These are phyloP conservation scores for Haematococcus sp. DNA, from an alignment of 139 green algal species.

Conservation along the genomic window DNA sequence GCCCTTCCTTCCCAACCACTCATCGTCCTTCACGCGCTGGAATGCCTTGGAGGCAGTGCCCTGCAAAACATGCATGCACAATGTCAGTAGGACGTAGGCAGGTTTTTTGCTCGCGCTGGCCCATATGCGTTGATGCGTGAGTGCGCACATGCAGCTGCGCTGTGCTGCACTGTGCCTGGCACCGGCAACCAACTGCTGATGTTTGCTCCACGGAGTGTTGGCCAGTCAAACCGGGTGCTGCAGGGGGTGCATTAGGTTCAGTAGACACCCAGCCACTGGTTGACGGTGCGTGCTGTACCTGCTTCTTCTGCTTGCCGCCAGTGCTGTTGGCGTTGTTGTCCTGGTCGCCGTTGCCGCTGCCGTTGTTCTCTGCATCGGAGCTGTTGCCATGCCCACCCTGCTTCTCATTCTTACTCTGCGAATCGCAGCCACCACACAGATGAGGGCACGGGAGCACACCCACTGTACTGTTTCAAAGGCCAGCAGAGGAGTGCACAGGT, in stretches of 20 bases:
- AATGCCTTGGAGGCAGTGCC: conserved; percentile 56
- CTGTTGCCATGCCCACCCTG: no score
- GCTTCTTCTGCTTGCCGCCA: not conserved
- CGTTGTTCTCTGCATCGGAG: no score
- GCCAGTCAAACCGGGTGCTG: not conserved
- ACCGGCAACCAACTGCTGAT: no score
- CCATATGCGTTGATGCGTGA: not conserved
- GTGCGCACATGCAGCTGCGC: not conserved
- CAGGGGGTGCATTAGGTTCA: not conserved
- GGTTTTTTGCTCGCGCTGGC: no score
- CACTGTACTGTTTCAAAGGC: no score
- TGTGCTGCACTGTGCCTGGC: not conserved
- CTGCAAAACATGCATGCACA: not conserved
- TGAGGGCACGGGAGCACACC: not conserved
- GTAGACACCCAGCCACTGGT: no score
- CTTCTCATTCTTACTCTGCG: not conserved
- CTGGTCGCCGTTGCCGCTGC: no score
- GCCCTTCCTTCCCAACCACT: conserved; percentile 82
- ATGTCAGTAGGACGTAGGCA: not conserved
- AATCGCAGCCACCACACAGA: conserved; percentile 7
- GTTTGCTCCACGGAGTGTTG: not conserved
- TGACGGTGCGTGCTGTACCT: no score
- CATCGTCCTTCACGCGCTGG: conserved; percentile 74
- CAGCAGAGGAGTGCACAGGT: no score
- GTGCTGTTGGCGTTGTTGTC: no score